phyloP scores from a whole-genome alignment of 1,284 basidiomycete species.

The Rugosomyces carneus region DNA sequence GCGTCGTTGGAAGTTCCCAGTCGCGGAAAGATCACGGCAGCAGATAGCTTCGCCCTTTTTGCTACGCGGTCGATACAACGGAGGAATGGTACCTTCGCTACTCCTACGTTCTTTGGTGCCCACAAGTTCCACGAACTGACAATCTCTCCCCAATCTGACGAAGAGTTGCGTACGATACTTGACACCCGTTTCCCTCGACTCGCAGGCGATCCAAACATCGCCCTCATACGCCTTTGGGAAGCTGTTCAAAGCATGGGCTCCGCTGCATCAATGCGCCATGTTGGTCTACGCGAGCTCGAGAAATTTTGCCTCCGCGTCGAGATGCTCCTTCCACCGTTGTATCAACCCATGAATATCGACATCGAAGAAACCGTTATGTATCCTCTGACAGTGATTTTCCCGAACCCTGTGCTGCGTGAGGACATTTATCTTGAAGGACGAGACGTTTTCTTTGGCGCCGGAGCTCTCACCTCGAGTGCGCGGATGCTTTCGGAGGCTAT shows the following conservation, averaged over 20 bases:
- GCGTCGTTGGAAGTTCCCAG: constrained; percentile 69
- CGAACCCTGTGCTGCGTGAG: constrained; percentile 81
- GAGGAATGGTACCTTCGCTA: constrained; percentile 37
- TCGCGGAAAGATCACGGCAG: constrained; percentile 63
- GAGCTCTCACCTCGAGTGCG: constrained; percentile 47
- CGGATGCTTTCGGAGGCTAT: constrained; percentile 46
- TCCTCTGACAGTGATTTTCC: constrained; percentile 37
- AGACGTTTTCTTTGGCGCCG: constrained; percentile 88
- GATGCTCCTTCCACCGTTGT: constrained; percentile 45
- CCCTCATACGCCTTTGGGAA: constrained; percentile 62
- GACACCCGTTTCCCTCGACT: constrained; percentile 61
- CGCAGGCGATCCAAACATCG: constrained; percentile 37
- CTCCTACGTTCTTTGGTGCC: constrained; percentile 71
- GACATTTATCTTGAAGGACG: constrained; percentile 87
- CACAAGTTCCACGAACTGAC: constrained; percentile 78
- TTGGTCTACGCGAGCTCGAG: constrained; percentile 84
- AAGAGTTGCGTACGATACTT: constrained; percentile 70
- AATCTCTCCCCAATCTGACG: constrained; percentile 51
- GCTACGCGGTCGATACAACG: constrained; percentile 66
- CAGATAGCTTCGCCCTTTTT: constrained; percentile 73
- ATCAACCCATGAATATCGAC: constrained; percentile 38
- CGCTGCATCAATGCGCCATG: constrained; percentile 46
- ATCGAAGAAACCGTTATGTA: constrained; percentile 17
- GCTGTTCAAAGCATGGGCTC: constrained; percentile 42
- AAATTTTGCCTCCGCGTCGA: constrained; percentile 82